Evolutionary conservation across 129 eudicot species (phyloP).

Genomic region (Flaveria sonorensis): DNA sequence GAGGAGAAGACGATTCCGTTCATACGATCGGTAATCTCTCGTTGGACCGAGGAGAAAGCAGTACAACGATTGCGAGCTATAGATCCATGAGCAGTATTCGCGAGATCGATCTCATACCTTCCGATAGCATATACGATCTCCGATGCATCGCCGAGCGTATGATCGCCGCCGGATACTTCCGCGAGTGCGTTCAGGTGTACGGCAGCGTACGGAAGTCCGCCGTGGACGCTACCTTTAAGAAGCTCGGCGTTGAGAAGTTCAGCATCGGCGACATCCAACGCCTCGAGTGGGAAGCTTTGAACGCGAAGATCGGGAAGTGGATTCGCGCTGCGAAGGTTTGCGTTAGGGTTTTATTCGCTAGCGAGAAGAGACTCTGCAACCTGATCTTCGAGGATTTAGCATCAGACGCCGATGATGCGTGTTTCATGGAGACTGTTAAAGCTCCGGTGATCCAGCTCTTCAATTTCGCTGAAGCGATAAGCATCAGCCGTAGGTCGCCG

Average conservation of each 20-base stretch:
- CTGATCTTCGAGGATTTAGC: conserved; percentile 56
- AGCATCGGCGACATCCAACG: conserved; percentile 70
- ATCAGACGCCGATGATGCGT: conserved; percentile 42
- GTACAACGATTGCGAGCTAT: conserved; percentile 34
- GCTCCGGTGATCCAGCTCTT: conserved; percentile 65
- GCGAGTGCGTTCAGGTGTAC: conserved; percentile 73
- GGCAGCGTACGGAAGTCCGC: conserved; percentile 56
- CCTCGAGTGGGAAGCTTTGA: conserved; percentile 58
- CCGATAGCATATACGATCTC: conserved; percentile 53
- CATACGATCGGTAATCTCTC: conserved; percentile 5
- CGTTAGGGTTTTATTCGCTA: conserved; percentile 56
- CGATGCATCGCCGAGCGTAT: conserved; percentile 66
- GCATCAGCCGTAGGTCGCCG: conserved; percentile 68
- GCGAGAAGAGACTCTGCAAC: conserved; percentile 57
- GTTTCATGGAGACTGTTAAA: conserved; percentile 65
- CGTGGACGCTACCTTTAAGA: conserved; percentile 45
- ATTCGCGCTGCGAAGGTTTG: conserved; percentile 59
- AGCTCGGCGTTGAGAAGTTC: conserved; percentile 56
- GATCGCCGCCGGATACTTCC: conserved; percentile 54
- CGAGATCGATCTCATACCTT: conserved; percentile 62
- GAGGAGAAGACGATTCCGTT: not conserved
- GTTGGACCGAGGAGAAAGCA: conserved; percentile 41
- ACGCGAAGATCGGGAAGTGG: conserved; percentile 62
- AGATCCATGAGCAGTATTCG: conserved; percentile 64
- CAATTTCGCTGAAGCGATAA: conserved; percentile 73